Conservation (phyloP, 176 grass and related monocot genomes). For the Phoenix dactylifera region DNA sequence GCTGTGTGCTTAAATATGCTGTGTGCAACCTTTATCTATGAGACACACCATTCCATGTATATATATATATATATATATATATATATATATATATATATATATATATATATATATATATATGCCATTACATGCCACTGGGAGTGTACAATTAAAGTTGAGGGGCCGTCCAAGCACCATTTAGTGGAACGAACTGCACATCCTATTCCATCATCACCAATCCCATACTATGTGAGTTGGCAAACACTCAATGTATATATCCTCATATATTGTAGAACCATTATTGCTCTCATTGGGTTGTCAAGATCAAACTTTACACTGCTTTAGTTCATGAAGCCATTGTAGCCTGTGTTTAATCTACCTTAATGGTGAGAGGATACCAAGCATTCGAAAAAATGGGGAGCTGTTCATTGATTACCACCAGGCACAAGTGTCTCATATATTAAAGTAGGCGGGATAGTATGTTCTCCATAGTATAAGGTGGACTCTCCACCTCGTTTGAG, state of each 20-base stretch:
- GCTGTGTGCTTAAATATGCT: too few species aligned
- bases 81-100: too few species aligned
- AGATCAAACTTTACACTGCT: not conserved
- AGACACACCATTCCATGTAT: too few species aligned
- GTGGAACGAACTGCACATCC: not conserved
- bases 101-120: too few species aligned
- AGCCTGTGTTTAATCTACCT: constrained; percentile 9
- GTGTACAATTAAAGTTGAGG: too few species aligned
- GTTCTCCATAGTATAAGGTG: not conserved
- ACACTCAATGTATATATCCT: not conserved
- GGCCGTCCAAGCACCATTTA: too few species aligned
- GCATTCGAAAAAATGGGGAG: constrained; percentile 39
- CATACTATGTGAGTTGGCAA: not conserved
- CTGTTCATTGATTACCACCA: too few species aligned
- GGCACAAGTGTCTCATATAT: too few species aligned
- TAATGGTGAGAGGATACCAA: constrained; percentile 7
- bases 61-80: too few species aligned
- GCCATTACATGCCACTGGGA: too few species aligned
- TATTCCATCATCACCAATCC: not conserved
- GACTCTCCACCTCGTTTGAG: constrained; percentile 21
- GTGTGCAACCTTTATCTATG: too few species aligned
- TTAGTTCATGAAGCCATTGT: not conserved
- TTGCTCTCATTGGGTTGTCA: not conserved
- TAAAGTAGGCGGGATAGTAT: not conserved
- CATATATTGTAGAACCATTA: too few species aligned